Evolutionary conservation across 2,329 filamentous ascomycete genomes (phyloP).

Genomic region (Paraphoma sp.): DNA sequence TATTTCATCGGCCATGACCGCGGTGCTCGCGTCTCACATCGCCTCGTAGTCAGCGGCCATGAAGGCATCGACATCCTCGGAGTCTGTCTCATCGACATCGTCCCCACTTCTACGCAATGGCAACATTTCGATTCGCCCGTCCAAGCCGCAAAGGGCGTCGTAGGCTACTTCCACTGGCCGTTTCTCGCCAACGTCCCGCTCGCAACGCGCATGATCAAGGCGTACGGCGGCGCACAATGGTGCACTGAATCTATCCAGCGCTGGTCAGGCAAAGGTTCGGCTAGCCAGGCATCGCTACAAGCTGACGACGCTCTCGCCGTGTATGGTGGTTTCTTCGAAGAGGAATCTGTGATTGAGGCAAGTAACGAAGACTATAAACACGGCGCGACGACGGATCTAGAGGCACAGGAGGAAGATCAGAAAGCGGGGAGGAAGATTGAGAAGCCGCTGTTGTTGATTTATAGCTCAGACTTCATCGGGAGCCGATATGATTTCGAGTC

Average conservation of each 20-base stretch:
- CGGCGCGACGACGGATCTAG: conserved; percentile 59
- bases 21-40: conserved; percentile 63
- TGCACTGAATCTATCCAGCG: conserved; percentile 42
- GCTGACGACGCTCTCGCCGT: conserved; percentile 44
- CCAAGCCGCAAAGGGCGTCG: conserved; percentile 50
- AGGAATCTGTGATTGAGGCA: conserved; percentile 53
- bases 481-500: conserved; percentile 59
- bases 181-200: conserved; percentile 62
- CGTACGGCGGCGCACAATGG: conserved; percentile 52
- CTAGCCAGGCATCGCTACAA: conserved; percentile 17
- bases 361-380: conserved; percentile 66
- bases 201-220: conserved; percentile 59
- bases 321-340: conserved; percentile 53
- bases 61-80: conserved; percentile 48
- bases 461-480: conserved; percentile 59
- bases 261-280: conserved; percentile 39
- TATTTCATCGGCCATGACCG: conserved; percentile 63
- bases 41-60: conserved; percentile 58
- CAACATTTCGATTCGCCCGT: conserved; percentile 48
- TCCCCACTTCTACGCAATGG: conserved; percentile 64
- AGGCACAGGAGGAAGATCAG: conserved; percentile 57
- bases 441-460: conserved; percentile 58
- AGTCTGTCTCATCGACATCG: conserved; percentile 40
- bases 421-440: conserved; percentile 52
- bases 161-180: conserved; percentile 65